Evolutionary conservation across 306 rosid genomes (phyloP), one percentile per base, ranked within the genome.

Genomic region (Casuarina equisetifolia): DNA sequence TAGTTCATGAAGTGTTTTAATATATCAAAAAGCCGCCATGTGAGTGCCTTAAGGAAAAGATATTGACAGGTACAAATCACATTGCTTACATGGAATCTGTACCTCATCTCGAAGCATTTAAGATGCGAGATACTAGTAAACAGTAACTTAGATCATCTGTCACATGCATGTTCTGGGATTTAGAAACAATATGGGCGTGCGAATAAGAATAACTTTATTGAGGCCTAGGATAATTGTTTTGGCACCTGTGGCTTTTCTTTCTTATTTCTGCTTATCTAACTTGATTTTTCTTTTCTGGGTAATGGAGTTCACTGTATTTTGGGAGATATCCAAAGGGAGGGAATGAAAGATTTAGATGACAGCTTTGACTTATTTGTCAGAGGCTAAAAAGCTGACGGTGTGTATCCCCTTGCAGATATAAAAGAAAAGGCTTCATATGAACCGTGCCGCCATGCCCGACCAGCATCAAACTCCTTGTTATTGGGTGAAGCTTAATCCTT

Each of bases 121-220:
- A 44, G 48, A 44, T 44, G 48, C 8, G 8, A 44, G 1, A 44
- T 44, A 38, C 20, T 10, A 17, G 77, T 59, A 40, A 74, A 74
- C 71, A 74, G 36, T 16, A 8, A 76, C 9, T 52, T 17, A 50
- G 6, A 75, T 74, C 77, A 70, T 64, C 43, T 36, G 43, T 45
- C 82, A 72, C 74, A 71, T 74, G 78, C 71, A 67, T 11, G 11
- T 75, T 70, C 78, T 70, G 69, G 78, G 74, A 84, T 77, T 84
- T 69, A 76, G 79, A 81, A 84, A 84, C 72, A 83, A 46, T 51
- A 51, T 66, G 78, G 49, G 6, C n/a, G 16, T 40, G 38, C 52
- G 79, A 82, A 89, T 82, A 77, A 51, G 75, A 76, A 86, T 84
- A 73, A 71, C 36, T 76, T 82, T 84, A 67, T 11, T 4, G 68